Percentiles rank a stretch among this genome's conserved stretches.
phyloP scores from a whole-genome alignment of 192 early-diverging fungal genomes.

The Pecoramyces ruminantium region DNA sequence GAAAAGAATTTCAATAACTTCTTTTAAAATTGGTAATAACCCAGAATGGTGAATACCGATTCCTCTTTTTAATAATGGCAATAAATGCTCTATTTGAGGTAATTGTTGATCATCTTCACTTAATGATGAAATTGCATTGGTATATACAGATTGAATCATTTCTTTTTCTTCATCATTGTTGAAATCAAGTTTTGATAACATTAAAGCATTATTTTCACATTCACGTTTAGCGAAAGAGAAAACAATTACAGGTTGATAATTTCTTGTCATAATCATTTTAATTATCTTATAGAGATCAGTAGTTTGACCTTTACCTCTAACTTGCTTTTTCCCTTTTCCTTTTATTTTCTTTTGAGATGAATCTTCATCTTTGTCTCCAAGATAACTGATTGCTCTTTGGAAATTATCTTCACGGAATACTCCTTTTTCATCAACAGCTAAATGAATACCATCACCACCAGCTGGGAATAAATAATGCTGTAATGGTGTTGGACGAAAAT shows the following conservation, averaged over 20 bases:
- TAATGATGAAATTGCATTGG: constrained; percentile 67
- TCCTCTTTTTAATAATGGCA: constrained; percentile 78
- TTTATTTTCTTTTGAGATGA: background rate
- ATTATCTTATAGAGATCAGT: constrained; percentile 87
- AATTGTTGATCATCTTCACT: constrained; percentile 76
- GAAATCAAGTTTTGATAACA: constrained; percentile 84
- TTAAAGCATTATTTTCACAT: constrained; percentile 78
- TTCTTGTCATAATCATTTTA: constrained; percentile 84
- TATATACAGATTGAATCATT: constrained; percentile 68
- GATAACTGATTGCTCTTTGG: constrained; percentile 62
- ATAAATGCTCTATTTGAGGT: constrained; percentile 82
- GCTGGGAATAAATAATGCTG: constrained; percentile 93
- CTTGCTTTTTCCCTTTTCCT: constrained; percentile 25
- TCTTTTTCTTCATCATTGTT: constrained; percentile 71
- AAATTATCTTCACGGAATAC: constrained; percentile 92
- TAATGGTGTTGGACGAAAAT: constrained; percentile 88
- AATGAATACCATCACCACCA: constrained; percentile 80
- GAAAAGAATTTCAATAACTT: constrained; percentile 93
- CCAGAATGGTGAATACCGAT: constrained; percentile 97
- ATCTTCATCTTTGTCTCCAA: constrained; percentile 23
- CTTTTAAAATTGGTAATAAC: constrained; percentile 86
- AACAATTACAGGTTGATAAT: constrained; percentile 96
- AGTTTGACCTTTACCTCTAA: constrained; percentile 16
- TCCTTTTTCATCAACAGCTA: constrained; percentile 92
- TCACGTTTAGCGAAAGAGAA: constrained; percentile 90